Conservation (phyloP, 345 rosid species). For the Populus deltoides region DNA sequence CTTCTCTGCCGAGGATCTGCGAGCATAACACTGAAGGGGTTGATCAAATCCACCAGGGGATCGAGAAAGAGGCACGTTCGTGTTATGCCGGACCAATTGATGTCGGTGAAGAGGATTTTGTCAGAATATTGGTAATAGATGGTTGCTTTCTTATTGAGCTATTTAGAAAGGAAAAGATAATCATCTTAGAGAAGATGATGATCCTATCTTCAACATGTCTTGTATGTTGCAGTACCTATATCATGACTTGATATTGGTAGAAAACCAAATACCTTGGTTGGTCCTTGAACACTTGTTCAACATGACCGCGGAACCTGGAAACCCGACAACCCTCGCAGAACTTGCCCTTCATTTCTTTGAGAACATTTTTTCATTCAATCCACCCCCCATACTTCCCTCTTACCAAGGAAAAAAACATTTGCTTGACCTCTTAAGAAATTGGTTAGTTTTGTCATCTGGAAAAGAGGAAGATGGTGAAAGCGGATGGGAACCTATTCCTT, state of each 20-base stretch:
- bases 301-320: neutral
- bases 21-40: neutral
- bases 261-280: constrained; percentile 30
- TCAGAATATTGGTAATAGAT: constrained; percentile 24
- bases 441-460: neutral
- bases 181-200: neutral
- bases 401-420: constrained; percentile 10
- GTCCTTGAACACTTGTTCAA: constrained; percentile 27
- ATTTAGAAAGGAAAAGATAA: constrained; percentile 3
- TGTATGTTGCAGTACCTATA: constrained; percentile 25
- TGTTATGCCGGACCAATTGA: constrained; percentile 13
- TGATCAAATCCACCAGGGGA: neutral
- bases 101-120: neutral
- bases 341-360: neutral
- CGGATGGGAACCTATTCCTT: constrained; percentile 5
- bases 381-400: neutral
- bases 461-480: too few relatives aligned
- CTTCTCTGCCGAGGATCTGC: neutral
- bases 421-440: constrained; percentile 7
- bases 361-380: neutral
- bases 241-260: constrained; percentile 38
- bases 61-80: constrained; percentile 15
- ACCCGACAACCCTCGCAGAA: neutral
- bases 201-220: constrained; percentile 28
- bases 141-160: constrained; percentile 36